Evolutionary conservation across 2,329 filamentous ascomycete species (phyloP), one percentile per base, ranked within the genome.

Genomic region (Botryotinia globosa): DNA sequence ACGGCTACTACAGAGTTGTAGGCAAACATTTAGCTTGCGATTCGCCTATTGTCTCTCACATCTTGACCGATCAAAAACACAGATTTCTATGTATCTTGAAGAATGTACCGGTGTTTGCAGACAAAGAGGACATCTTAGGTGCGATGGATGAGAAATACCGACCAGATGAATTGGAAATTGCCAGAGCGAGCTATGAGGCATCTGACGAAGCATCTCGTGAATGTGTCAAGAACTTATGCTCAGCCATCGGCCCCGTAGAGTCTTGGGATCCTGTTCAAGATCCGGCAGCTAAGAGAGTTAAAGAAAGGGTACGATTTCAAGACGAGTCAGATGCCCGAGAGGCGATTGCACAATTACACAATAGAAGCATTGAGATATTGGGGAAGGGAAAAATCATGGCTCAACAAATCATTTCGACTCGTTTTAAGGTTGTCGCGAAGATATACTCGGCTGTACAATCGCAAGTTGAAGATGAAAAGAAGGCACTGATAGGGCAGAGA

Each of bases 251-350:
- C 34, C 45, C 45, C 29, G 25, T 67, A 9, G 45, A 54, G 25
- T 42, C 25, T 16, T 67, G 64, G 64, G 48, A 67, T 25, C 64
- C 48, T 42, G 34, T 67, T 16, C 48, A 42, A 42, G 25, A 42
- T 14, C 25, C 25, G 18, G 25, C 9, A 29, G 25, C 64, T 22
- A 71, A 56, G 18, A 63, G 51, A 61, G 73, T 82, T 29, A 84
- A 84, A 74, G 84, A 81, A 0, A 80, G 78, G 22, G 84, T 82
- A 1, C 77, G 78, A 3, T 87, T 85, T 62, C 32, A 77, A 6
- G 76, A 82, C 1, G 82, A 83, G 66, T 77, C 77, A 0, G 79
- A 83, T 56, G 84, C 84, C 0, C 75, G 75, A 59, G 74, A 80
- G 16, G 84, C 82, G 0, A 80, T 76, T 2, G 72, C 62, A n/a